These are phyloP conservation scores for Boletus sp. DNA, from an alignment of 768 basidiomycete species.

Conservation along the genomic window DNA sequence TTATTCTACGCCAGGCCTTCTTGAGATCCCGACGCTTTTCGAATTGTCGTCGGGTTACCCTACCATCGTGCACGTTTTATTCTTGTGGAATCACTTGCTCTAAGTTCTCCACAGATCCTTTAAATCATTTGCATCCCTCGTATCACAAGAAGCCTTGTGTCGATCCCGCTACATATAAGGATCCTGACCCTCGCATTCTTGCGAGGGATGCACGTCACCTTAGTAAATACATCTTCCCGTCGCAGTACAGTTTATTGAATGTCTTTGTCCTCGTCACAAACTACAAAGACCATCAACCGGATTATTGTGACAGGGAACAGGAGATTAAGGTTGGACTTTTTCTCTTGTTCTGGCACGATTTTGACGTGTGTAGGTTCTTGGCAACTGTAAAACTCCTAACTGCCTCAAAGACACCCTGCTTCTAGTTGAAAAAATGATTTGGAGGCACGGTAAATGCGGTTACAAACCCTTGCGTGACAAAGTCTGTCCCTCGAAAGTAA, in stretches of 20 bases:
- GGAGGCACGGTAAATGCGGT: slow-evolving; percentile 65
- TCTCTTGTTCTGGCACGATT: not conserved
- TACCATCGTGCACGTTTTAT: slow-evolving; percentile 50
- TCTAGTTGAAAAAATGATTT: slow-evolving; percentile 59
- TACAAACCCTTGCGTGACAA: slow-evolving; percentile 64
- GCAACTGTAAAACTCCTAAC: slow-evolving; percentile 68
- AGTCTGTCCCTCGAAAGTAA: slow-evolving; percentile 78
- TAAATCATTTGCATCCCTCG: slow-evolving; percentile 56
- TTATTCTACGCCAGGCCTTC: slow-evolving; percentile 70
- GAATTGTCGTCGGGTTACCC: slow-evolving; percentile 64
- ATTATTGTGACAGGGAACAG: slow-evolving; percentile 59
- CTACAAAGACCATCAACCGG: slow-evolving; percentile 37
- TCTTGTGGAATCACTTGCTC: not conserved
- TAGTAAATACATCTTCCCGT: slow-evolving; percentile 83
- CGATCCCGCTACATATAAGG: slow-evolving; percentile 33
- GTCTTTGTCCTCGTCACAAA: slow-evolving; percentile 44
- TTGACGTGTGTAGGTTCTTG: slow-evolving; percentile 33
- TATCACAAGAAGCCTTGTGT: slow-evolving; percentile 34
- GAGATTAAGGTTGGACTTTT: slow-evolving; percentile 60
- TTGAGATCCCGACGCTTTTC: slow-evolving; percentile 46
- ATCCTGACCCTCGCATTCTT: slow-evolving; percentile 48
- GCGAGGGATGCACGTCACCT: slow-evolving; percentile 57
- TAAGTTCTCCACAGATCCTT: slow-evolving; percentile 47
- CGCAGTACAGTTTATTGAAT: slow-evolving; percentile 66
- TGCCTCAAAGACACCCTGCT: slow-evolving; percentile 56